Conservation (phyloP, 2,329 filamentous ascomycete species). For the Aureobasidium vineae region DNA sequence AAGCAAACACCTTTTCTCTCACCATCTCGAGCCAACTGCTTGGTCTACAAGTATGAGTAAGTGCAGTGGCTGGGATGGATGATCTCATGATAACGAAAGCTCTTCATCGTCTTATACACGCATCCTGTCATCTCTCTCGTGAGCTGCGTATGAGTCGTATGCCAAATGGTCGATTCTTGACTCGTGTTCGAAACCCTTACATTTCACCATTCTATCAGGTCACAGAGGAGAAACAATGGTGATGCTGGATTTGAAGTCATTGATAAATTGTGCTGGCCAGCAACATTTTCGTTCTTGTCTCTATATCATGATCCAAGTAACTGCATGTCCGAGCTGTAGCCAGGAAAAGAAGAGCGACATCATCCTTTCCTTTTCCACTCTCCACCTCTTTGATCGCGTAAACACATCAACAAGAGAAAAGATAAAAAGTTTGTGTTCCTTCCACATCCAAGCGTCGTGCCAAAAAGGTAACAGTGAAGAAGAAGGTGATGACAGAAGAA, state of each 20-base stretch:
- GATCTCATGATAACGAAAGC: conserved; percentile 15
- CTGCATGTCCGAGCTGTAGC: conserved; percentile 1
- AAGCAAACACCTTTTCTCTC: background rate
- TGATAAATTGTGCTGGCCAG: background rate
- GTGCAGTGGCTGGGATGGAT: background rate
- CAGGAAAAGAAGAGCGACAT: background rate
- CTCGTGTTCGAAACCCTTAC: background rate
- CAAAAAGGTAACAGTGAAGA: background rate
- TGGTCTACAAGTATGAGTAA: background rate
- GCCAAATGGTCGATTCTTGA: background rate
- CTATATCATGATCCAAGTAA: conserved; percentile 6
- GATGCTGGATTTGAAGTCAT: background rate
- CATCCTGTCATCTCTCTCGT: background rate
- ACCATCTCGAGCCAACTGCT: background rate
- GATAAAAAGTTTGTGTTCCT: background rate
- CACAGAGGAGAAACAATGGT: background rate
- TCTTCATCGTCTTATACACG: background rate
- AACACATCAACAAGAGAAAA: conserved; percentile 9
- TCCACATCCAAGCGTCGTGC: background rate
- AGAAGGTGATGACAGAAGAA: conserved; percentile 10
- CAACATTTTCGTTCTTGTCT: conserved; percentile 2
- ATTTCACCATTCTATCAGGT: background rate
- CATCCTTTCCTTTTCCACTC: background rate
- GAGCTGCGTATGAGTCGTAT: background rate
- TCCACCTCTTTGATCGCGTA: conserved; percentile 8